Evolutionary conservation across 2,329 filamentous ascomycete species (phyloP), one percentile per base, ranked within the genome.

Genomic region (Pseudodiploospora longispora): DNA sequence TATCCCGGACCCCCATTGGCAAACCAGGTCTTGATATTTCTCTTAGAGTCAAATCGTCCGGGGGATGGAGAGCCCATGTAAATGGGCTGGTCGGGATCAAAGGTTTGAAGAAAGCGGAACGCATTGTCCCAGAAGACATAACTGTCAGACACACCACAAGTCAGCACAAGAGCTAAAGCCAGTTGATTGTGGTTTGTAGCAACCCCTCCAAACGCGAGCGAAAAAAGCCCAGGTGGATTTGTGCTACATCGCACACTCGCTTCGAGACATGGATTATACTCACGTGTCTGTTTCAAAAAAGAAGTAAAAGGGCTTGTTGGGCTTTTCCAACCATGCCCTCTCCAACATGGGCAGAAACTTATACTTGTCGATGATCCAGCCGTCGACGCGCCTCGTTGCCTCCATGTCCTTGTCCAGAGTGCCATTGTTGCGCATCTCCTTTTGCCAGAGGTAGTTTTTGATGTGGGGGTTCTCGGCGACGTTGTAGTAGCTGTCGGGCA

Each of bases 311-410:
- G 72, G 63, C 38, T 69, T 68, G n/a, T 66, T 58, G 3, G 68
- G 68, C 30, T 69, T 71, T 43, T 61, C 56, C 29, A 63, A 58
- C 59, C 72, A 75, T 1, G 73, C 69, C 29, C 68, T 59, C 46
- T 76, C 70, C 4, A 78, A 61, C 67, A 76, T 74, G 35, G 75
- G 72, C 30, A 78, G 54, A 49, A 78, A 78, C 55, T 78, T 78
- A 65, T 70, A 78, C 54, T 74, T 74, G 58, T 78, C 75, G 38
- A 78, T 63, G 28, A 59, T 66, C 75, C 75, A 77, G 2, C 73
- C 73, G 35, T 57, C 62, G 48, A 62, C 61, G 28, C 46, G 63
- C 58, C 42, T 50, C 28, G 52, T 61, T 10, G 53, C 55, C 47
- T 59, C 55, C 43, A 49, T 58, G 43, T 55, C 56, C 38, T 47